Evolutionary conservation across 305 asterid genomes (phyloP).

Genomic region (Solanum hybrid): DNA sequence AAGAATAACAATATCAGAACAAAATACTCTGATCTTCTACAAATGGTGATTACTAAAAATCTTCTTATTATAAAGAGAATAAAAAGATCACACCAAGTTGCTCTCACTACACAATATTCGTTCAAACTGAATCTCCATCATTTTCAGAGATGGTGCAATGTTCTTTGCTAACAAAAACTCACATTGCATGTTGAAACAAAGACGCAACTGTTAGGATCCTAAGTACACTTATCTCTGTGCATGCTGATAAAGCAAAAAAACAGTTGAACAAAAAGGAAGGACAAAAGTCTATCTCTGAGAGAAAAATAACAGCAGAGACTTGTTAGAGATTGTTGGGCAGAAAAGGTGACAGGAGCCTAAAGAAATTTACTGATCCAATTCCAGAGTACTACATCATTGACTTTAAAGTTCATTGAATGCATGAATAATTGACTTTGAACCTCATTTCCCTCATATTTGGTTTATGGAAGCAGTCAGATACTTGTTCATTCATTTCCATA

Average conservation of each 20-base stretch:
- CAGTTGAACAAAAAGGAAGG: background rate
- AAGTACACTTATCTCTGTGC: background rate
- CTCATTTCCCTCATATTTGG: background rate
- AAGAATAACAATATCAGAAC: background rate
- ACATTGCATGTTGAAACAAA: background rate
- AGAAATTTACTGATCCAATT: background rate
- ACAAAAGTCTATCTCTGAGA: background rate
- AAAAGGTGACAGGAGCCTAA: background rate
- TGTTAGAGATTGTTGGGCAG: background rate
- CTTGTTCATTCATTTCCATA: background rate
- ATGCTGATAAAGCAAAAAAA: background rate
- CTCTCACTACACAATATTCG: background rate
- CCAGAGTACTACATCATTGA: background rate
- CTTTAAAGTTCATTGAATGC: background rate
- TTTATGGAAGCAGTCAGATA: background rate
- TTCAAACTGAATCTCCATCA: background rate
- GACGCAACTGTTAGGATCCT: background rate
- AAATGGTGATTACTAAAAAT: background rate
- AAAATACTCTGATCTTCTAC: background rate
- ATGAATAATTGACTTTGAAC: background rate
- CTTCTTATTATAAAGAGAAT: background rate
- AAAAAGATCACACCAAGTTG: background rate
- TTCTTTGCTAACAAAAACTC: background rate
- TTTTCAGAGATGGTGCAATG: background rate
- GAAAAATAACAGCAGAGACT: background rate